These are phyloP conservation scores for Talaromyces ruber DNA, from an alignment of 495 filamentous ascomycete genomes.

Conservation along the genomic window DNA sequence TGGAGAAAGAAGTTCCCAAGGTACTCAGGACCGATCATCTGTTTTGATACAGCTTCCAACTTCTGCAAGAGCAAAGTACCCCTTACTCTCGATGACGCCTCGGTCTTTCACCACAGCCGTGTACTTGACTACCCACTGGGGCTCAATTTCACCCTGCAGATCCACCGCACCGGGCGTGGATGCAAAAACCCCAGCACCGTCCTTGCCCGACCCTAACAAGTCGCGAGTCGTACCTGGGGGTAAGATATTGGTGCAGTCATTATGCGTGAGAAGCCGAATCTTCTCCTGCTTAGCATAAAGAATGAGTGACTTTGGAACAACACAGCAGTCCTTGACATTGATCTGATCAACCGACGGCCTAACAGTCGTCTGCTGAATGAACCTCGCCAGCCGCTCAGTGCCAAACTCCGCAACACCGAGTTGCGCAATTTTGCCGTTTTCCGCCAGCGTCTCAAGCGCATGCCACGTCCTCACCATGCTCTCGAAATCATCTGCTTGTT, in stretches of 20 bases:
- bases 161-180: conserved; percentile 34
- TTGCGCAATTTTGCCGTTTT: conserved; percentile 58
- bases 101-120: conserved; percentile 93
- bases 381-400: conserved; percentile 62
- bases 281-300: conserved; percentile 73
- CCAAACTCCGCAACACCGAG: conserved; percentile 90
- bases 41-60: conserved; percentile 37
- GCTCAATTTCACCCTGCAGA: conserved; percentile 66
- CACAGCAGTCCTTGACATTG: conserved; percentile 93
- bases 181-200: conserved; percentile 59
- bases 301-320: conserved; percentile 83
- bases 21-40: conserved; percentile 9
- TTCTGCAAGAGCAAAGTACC: conserved; percentile 84
- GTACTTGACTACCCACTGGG: conserved; percentile 96
- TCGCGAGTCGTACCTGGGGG: conserved; percentile 77
- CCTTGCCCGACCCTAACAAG: conserved; percentile 58
- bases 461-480: conserved; percentile 66
- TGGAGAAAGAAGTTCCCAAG: conserved; percentile 6
- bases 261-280: conserved; percentile 88
- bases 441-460: conserved; percentile 65
- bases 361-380: conserved; percentile 56
- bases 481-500: conserved; percentile 42
- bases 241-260: conserved; percentile 87
- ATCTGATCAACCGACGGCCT: conserved; percentile 89
- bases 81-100: conserved; percentile 98